Evolutionary conservation across 2,329 filamentous ascomycete species (phyloP), one percentile per base, ranked within the genome.

Genomic region (Chaetomiaceae sp.): DNA sequence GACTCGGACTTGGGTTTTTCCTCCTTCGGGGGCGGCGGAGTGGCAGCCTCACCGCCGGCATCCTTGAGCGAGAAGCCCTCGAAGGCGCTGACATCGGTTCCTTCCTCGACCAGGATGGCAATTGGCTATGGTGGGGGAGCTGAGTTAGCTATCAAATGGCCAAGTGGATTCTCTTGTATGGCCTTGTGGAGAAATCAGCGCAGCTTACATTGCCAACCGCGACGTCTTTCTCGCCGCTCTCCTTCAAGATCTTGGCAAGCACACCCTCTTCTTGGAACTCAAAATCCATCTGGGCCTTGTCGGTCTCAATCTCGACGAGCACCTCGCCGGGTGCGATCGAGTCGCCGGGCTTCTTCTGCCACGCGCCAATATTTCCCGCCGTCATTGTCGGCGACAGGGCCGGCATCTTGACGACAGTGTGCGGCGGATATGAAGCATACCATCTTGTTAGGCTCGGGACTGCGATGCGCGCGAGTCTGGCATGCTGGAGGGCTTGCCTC

Each of bases 211-310:
- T 94, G 71, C 94, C 94, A 65, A 99, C 90, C 27, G 92, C 72
- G 58, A 99, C 78, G 71, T 99, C 94, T 80, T 97, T 99, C 73
- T 86, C 87, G 61, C 95, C 95, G 56, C 87, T 86, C 41, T 96
- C 88, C 77, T 90, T 94, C 67, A 99, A 78, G 60, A 97, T 81
- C 81, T 96, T 96, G 66, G 94, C 92, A 63, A 99, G 80, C 56
- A 95, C 82, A 78, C 92, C 94, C 71, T 97, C 94, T 68, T 99
- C 94, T 75, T 99, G 94, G 75, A 95, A 97, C 75, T 99, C 94
- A 71, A 99, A 97, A 78, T 99, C 94, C 94, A 99, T 99, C 78
- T 97, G 94, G 61, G 94, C 94, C 82, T 99, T 99, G 76, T 99
- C 94, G 65, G 94, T 99, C 82, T 99, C 94, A 67, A 97, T 96